Evolutionary conservation across 2,329 filamentous ascomycete genomes (phyloP), one percentile per base, ranked within the genome.

Genomic region (Bipolaris oryzae): DNA sequence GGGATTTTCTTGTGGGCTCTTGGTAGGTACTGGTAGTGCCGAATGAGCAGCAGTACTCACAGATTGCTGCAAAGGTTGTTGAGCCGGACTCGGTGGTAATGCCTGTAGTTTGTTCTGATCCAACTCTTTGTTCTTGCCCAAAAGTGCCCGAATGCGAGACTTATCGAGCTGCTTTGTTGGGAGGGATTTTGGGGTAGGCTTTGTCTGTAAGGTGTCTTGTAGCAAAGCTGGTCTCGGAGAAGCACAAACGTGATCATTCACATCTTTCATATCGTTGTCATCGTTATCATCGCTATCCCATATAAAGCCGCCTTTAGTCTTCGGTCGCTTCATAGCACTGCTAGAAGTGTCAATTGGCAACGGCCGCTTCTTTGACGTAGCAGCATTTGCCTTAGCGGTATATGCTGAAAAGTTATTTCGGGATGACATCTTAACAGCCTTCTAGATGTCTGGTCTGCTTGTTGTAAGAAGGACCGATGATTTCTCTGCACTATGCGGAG

Each of bases 251-350:
- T 21, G 11, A 18, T 33, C 37, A 18, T 33, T n/a, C 1, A 34
- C 10, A 10, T 50, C 16, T 11, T 35, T 35, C 16, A 7, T 2
- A 5, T 16, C 15, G 11, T 23, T 31, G 3, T 31, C 41, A 18
- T 43, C 41, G 16, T 51, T 58, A 16, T 52, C 55, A 28, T 58
- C 57, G 28, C 52, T 55, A n/a, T 54, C 51, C 28, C 57, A 9
- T n/a, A 63, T 20, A 23, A 62, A 63, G 7, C 61, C 61, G 13
- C 56, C 50, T 33, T 39, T 51, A 6, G 28, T 55, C 15, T 51
- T 53, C 6, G 55, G 58, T 15, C 53, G 55, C 45, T 57, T 61
- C 15, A 7, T 18, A 23, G 20, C 33, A n/a, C 6, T 42, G n/a
- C 7, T 41, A 7, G 45, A 7, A 18, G 35, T 43, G 28, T 33